A percentile compares a stretch with the other conserved stretches of the same genome.
phyloP scores from a whole-genome alignment of 495 filamentous ascomycete species.

The Glarea lozoyensis region DNA sequence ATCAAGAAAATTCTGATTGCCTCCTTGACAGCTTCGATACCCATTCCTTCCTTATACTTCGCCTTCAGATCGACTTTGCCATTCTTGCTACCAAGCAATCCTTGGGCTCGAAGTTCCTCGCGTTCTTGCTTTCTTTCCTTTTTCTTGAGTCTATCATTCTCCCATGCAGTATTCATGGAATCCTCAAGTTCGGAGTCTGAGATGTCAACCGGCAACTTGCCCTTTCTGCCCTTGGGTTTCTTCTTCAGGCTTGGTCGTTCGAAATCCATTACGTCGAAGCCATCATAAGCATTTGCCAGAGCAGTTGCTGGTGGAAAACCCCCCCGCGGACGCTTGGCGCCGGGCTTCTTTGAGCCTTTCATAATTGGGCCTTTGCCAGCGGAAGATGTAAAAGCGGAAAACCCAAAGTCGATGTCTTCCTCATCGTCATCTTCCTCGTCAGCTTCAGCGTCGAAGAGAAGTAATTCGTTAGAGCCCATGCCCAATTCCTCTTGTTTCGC shows the following conservation, averaged over 20 bases:
- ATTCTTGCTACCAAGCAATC: conserved; percentile 61
- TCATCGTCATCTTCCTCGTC: conserved; percentile 17
- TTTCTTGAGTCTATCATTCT: conserved; percentile 76
- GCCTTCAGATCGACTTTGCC: conserved; percentile 55
- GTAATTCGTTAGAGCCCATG: conserved; percentile 44
- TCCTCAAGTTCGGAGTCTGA: conserved; percentile 70
- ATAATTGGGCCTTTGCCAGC: too few relatives aligned
- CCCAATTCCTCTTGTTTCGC: conserved; percentile 61
- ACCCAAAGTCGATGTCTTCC: neutral
- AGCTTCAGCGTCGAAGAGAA: conserved; percentile 38
- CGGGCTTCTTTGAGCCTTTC: conserved; percentile 2
- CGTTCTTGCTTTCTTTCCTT: conserved; percentile 67
- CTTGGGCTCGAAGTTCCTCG: conserved; percentile 67
- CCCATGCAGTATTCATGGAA: conserved; percentile 52
- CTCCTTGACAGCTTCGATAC: conserved; percentile 55
- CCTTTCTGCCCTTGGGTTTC: conserved; percentile 48
- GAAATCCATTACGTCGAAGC: conserved; percentile 78
- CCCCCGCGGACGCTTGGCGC: conserved; percentile 7
- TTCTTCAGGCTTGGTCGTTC: conserved; percentile 50
- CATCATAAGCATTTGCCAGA: conserved; percentile 67
- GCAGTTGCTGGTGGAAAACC: conserved; percentile 17
- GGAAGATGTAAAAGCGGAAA: neutral
- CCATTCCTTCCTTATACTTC: conserved; percentile 69
- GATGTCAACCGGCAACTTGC: conserved; percentile 41
- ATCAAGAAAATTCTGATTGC: conserved; percentile 67